Percentiles rank a stretch among this genome's conserved stretches.
Conservation (phyloP, 495 filamentous ascomycete species). For the Xylaria palmicola region DNA sequence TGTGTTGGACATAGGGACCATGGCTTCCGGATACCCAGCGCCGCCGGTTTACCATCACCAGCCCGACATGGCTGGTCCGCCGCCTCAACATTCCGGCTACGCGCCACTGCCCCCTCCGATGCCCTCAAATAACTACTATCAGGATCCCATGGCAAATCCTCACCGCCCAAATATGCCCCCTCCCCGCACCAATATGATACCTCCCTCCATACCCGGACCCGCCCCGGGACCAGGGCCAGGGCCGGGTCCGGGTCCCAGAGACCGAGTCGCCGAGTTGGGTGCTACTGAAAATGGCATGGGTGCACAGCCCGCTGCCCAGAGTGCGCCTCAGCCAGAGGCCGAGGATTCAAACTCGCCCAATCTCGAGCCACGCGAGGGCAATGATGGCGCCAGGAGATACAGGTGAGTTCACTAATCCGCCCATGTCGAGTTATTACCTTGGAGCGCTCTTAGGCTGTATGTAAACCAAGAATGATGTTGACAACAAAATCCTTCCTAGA, state of each 20-base stretch:
- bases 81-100: constrained; percentile 31
- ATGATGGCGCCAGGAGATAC: constrained; percentile 30
- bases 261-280: constrained; percentile 9
- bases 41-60: constrained; percentile 32
- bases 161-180: constrained; percentile 35
- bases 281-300: constrained; percentile 13
- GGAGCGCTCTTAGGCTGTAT: not conserved
- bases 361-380: constrained; percentile 30
- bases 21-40: constrained; percentile 36
- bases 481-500: constrained; percentile 41
- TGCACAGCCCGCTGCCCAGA: constrained; percentile 8
- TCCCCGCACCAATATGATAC: constrained; percentile 33
- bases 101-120: constrained; percentile 32
- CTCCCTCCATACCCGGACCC: constrained; percentile 31
- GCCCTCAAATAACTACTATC: constrained; percentile 28
- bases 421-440: not conserved
- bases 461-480: constrained; percentile 8
- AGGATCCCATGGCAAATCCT: constrained; percentile 32
- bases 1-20: constrained; percentile 17
- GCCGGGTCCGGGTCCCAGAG: constrained; percentile 6
- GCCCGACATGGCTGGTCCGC: constrained; percentile 30
- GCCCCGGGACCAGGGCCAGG: constrained; percentile 27
- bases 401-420: constrained; percentile 19
- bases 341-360: constrained; percentile 24
- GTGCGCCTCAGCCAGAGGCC: constrained; percentile 23